Evolutionary conservation across 257 asterid species (phyloP).

Genomic region (Plantago ovata): DNA sequence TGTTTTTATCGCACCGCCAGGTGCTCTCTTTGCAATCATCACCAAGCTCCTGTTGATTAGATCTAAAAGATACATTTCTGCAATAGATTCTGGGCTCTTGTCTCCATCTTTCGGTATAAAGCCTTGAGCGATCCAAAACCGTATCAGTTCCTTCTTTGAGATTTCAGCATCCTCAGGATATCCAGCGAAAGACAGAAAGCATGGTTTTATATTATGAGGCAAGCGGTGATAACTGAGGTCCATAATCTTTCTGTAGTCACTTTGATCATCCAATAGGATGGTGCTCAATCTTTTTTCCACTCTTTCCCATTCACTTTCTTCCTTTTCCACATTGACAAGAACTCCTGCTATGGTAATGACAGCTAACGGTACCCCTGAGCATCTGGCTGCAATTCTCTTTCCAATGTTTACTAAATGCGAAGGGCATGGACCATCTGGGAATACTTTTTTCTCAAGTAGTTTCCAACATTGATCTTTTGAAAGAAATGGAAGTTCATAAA

Average conservation of each 20-base stretch:
- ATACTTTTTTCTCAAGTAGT: too few relatives aligned
- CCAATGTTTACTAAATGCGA: too few relatives aligned
- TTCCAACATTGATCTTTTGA: too few relatives aligned
- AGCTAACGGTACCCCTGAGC: background rate
- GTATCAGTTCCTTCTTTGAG: too few relatives aligned
- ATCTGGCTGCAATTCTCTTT: background rate
- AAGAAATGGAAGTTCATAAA: background rate
- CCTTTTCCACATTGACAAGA: background rate
- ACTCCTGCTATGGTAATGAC: conserved; percentile 7
- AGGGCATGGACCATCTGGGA: too few relatives aligned
- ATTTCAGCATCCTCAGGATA: too few relatives aligned
- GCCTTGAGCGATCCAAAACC: conserved; percentile 5
- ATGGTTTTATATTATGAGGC: background rate
- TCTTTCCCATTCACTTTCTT: background rate
- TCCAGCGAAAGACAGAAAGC: too few relatives aligned
- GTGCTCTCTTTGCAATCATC: background rate
- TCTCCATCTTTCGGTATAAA: conserved; percentile 2
- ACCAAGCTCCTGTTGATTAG: too few relatives aligned
- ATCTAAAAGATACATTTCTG: background rate
- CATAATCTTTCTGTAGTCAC: background rate
- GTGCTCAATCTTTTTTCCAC: conserved; percentile 3
- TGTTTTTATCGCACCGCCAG: conserved; percentile 6
- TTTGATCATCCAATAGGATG: background rate
- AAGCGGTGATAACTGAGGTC: conserved; percentile 1
- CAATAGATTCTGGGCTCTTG: conserved; percentile 1